Base-by-base conservation (phyloP, 2,329 filamentous ascomycete species). In the Microsporum audouinii region DNA sequence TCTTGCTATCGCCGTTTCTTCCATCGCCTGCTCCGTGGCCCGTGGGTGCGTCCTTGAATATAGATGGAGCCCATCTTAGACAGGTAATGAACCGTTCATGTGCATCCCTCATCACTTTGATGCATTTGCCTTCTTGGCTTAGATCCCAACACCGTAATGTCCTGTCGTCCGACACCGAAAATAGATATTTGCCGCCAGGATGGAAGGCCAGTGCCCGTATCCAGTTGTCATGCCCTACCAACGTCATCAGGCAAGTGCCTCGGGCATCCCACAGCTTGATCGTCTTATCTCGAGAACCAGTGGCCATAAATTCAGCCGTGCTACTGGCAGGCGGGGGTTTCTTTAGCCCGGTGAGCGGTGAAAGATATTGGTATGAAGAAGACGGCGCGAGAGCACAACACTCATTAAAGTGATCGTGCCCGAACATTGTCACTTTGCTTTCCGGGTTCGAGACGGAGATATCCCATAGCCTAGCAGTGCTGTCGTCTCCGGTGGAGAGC, bases 141-240 rank as follows among this genome's bases (percentile, higher is more conserved):
- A 97, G 78, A 76, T 97, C 92, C 92, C 92, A 97, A 77, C 91
- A 96, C 60, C 91, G 82, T 63, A 97, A 80, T 3, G 89, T 91
- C 77, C 94, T 95, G 76, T 97, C 92, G 71, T 97, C 92, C 14
- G 87, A 83, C 23, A 88, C 89, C 5, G 87, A 91, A 4, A 97
- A 76, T 1, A 97, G 80, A 69, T 94, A 96, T 74, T 92, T 95
- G 49, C 92, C 92, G 6, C 89, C 88, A 0, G 92, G 92, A 69
- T 96, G 92, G 72, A 96, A 97, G 7, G 90, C 85, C 4, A 96
- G 75, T 0, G 83, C 88, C 36, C 90, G 85, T 6, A 97, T 84
- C 92, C 92, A 97, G 71, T 96, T 96, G 72, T 96, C 91, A 71
- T 96, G 92, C 1, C 92, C 92, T 0, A 85, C 77, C 1, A 97